Base-by-base conservation (phyloP, 148 eudicot genomes). In the Chenopodium quinoa region DNA sequence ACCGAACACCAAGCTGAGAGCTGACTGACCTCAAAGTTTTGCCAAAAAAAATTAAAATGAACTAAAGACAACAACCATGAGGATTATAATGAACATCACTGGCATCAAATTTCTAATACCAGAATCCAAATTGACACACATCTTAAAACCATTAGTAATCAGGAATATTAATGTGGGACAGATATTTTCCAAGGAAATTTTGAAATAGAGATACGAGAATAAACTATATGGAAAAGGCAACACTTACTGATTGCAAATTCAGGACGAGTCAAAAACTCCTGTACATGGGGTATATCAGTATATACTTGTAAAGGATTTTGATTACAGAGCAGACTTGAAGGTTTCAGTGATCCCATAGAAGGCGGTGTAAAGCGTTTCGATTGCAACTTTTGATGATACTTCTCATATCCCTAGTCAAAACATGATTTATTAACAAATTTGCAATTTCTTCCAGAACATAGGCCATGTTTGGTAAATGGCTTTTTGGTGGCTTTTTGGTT, bases 211-310 rank as follows among this genome's bases (percentile, higher is more conserved):
- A 31, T 9, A 32, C 22, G 37, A 37, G 56, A 44, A 40, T 5
- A 34, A 11, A 17, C 29, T 17, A 56, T n/a, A 44, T 50, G 47
- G 29, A 82, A 64, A 82, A 52, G 56, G 47, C 16, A 63, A 71
- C 32, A 86, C 97, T 68, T 92, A 96, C 99, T 91, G 76, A 91
- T 75, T 40, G 74, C 70, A 86, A 96, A 96, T 72, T 94, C 98
- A 64, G 94, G 93, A 58, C 98, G 98, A 31, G 91, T 86, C 89
- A 96, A 76, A 85, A 84, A 82, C 78, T 94, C 97, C 79, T 94
- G 89, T 46, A 96, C 94, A 40, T 87, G 87, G 75, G 99, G 99
- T 48, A 93, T 84, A 83, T 96, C 99, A 19, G 99, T 88, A 85
- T 91, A 94, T 67, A 96, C 97, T 47, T 82, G 92, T 82, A 96